Conservation (phyloP, 1,139 yeast genomes). For the Kodamaea anthophila region DNA sequence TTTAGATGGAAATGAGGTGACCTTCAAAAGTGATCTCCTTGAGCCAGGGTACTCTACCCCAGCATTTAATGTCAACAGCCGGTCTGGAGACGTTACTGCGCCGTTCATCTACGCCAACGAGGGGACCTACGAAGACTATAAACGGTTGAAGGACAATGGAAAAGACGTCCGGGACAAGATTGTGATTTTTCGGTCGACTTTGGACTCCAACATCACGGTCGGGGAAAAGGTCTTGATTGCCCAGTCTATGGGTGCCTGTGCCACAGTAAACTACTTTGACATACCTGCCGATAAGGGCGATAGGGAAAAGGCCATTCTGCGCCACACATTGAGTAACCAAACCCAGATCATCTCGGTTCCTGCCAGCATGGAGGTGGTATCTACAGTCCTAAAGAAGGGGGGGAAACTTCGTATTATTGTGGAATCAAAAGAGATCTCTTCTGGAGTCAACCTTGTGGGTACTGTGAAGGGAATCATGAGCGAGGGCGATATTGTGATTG, state of each 20-base stretch:
- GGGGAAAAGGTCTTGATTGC: constrained; percentile 26
- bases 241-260: constrained; percentile 23
- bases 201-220: constrained; percentile 13
- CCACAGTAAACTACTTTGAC: constrained; percentile 23
- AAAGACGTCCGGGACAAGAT: constrained; percentile 21
- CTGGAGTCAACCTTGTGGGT: constrained; percentile 31
- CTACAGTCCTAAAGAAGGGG: not conserved
- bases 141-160: constrained; percentile 15
- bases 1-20: constrained; percentile 13
- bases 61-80: constrained; percentile 29
- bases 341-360: constrained; percentile 29
- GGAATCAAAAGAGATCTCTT: not conserved
- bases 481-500: constrained; percentile 39
- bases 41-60: constrained; percentile 32
- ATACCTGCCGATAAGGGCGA: constrained; percentile 7
- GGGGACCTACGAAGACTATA: constrained; percentile 28
- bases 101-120: constrained; percentile 26
- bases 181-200: constrained; percentile 22
- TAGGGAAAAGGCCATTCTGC: constrained; percentile 15
- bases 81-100: constrained; percentile 21
- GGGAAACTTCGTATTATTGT: too few species aligned
- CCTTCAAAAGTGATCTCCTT: constrained; percentile 21
- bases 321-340: constrained; percentile 18
- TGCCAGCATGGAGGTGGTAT: constrained; percentile 15
- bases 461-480: constrained; percentile 33